Conservation (phyloP, 495 filamentous ascomycete genomes). For the Penicillium desertorum region DNA sequence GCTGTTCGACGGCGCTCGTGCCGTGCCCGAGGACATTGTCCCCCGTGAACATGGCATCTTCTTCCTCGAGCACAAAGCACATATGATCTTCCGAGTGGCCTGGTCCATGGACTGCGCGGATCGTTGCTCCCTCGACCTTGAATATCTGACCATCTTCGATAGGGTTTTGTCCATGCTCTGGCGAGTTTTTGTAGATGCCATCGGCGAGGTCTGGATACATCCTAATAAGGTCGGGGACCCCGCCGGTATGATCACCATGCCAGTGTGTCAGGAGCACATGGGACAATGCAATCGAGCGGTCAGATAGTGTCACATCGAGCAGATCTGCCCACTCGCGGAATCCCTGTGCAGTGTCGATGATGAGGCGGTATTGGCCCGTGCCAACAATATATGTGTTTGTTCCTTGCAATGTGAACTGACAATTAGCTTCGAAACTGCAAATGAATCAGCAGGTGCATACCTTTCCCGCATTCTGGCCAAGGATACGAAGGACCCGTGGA, state of each 20-base stretch:
- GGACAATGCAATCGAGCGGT: neutral
- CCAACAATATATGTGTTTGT: neutral
- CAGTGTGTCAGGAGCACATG: neutral
- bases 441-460: too few relatives aligned
- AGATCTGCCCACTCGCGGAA: neutral
- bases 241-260: neutral
- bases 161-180: neutral
- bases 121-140: neutral
- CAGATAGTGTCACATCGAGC: neutral
- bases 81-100: too few relatives aligned
- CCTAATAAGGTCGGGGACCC: neutral
- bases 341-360: neutral
- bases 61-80: too few relatives aligned
- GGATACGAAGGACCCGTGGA: neutral
- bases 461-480: neutral
- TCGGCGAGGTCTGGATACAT: neutral
- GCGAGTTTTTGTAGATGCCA: neutral
- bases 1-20: too few relatives aligned
- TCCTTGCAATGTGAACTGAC: neutral
- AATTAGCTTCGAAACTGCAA: neutral
- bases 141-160: neutral
- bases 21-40: too few relatives aligned
- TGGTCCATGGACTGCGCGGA: too few relatives aligned
- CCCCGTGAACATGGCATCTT: too few relatives aligned
- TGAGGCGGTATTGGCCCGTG: neutral